A percentile compares a stretch with the other conserved stretches of the same genome.
Evolutionary conservation across 345 rosid species (phyloP).

Genomic region (rapeseed (Brassica napus)): DNA sequence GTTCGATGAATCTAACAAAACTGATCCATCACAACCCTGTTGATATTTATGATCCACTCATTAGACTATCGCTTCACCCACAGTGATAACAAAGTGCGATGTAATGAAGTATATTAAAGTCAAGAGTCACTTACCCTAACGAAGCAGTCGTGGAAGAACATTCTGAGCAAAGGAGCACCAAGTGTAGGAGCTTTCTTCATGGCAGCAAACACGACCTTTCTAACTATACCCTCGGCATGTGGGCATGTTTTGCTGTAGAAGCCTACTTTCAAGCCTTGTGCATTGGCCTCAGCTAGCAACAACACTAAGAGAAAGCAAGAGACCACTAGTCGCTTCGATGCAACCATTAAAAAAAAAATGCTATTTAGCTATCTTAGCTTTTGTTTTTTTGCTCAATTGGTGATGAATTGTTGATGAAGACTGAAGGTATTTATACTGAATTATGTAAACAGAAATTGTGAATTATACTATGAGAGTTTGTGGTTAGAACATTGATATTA

Average conservation of each 20-base stretch:
- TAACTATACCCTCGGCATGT: constrained; percentile 44
- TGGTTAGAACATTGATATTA: constrained; percentile 38
- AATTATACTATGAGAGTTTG: constrained; percentile 29
- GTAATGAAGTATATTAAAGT: not conserved
- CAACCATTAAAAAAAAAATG: not conserved
- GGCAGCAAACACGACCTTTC: constrained; percentile 39
- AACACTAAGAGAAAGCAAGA: constrained; percentile 29
- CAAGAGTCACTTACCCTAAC: constrained; percentile 46
- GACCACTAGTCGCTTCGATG: constrained; percentile 21
- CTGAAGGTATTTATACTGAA: constrained; percentile 23
- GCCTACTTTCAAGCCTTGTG: constrained; percentile 37
- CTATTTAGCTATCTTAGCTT: not conserved
- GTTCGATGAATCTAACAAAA: constrained; percentile 46
- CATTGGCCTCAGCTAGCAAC: constrained; percentile 31
- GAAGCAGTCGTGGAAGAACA: constrained; percentile 70
- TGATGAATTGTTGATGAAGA: constrained; percentile 39
- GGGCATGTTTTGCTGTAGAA: constrained; percentile 46
- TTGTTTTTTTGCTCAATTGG: constrained; percentile 19
- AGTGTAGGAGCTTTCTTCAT: constrained; percentile 34
- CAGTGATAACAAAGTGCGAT: no score
- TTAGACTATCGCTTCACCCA: not conserved
- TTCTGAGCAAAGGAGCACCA: constrained; percentile 61
- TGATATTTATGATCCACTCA: not conserved
- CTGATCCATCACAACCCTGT: constrained; percentile 74
- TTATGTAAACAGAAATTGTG: not conserved